Evolutionary conservation across 2,329 filamentous ascomycete species (phyloP).

Genomic region (Fusarium sp.): DNA sequence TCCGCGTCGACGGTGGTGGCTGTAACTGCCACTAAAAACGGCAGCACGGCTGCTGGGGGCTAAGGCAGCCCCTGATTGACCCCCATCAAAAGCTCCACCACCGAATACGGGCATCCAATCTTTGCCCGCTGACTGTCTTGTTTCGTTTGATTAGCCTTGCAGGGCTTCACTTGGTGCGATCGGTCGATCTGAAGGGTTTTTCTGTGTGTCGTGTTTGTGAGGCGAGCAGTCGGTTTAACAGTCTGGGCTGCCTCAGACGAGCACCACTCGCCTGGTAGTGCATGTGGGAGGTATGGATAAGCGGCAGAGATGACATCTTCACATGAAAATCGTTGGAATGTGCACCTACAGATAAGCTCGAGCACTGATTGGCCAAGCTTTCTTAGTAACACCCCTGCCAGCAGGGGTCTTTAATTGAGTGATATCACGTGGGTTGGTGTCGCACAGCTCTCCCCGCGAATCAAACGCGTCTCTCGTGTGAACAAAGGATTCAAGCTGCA

Average conservation of each 20-base stretch:
- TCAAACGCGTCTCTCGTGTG: constrained; percentile 27
- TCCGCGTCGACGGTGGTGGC: constrained; percentile 41
- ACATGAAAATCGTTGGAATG: constrained; percentile 15
- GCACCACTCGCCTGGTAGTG: too few relatives aligned
- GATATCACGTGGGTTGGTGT: constrained; percentile 48
- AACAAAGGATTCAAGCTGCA: not conserved
- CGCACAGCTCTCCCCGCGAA: constrained; percentile 30
- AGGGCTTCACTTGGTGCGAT: constrained; percentile 35
- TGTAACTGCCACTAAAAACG: constrained; percentile 46
- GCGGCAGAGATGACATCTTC: not conserved
- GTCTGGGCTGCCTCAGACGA: not conserved
- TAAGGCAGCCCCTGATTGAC: constrained; percentile 37
- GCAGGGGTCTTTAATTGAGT: constrained; percentile 6
- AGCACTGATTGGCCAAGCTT: constrained; percentile 7
- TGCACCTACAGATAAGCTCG: not conserved
- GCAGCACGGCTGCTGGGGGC: constrained; percentile 25
- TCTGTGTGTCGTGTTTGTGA: not conserved
- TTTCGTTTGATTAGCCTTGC: constrained; percentile 42
- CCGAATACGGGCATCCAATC: constrained; percentile 32
- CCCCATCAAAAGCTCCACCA: constrained; percentile 21
- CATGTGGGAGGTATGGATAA: too few relatives aligned
- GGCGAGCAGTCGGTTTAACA: not conserved
- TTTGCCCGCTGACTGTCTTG: constrained; percentile 28
- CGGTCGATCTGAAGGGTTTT: constrained; percentile 31
- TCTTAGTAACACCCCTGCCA: not conserved